A percentile compares a stretch with the other conserved stretches of the same genome.
Evolutionary conservation across 2,329 filamentous ascomycete genomes (phyloP).

Genomic region (Colletotrichum zoysiae): DNA sequence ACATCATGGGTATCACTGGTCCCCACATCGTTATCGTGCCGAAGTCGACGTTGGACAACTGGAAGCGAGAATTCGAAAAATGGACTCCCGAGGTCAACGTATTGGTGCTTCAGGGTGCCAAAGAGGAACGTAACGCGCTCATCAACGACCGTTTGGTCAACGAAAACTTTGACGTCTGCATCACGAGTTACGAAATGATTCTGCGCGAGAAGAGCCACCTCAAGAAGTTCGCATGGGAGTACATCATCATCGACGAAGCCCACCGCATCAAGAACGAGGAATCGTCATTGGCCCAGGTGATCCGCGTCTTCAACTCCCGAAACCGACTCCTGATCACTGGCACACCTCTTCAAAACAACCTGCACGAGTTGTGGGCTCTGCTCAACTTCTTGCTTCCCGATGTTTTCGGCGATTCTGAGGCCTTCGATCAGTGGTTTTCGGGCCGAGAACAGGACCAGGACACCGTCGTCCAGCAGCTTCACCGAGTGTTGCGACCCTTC

Average conservation of each 20-base stretch:
- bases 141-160: constrained; percentile 94
- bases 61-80: constrained; percentile 91
- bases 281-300: constrained; percentile 95
- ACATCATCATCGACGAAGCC: constrained; percentile 98
- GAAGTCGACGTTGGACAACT: constrained; percentile 98
- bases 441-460: constrained; percentile 92
- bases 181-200: constrained; percentile 99
- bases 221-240: constrained; percentile 99
- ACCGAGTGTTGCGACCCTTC: constrained; percentile 93
- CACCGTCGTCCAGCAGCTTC: constrained; percentile 94
- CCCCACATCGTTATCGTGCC: constrained; percentile 93
- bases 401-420: constrained; percentile 95
- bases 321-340: constrained; percentile 96
- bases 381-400: constrained; percentile 98
- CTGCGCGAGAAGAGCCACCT: constrained; percentile 93
- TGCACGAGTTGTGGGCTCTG: constrained; percentile 97
- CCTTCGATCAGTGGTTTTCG: constrained; percentile 98
- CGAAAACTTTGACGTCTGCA: constrained; percentile 96
- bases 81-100: constrained; percentile 98
- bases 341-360: constrained; percentile 96
- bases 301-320: constrained; percentile 94
- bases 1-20: constrained; percentile 88
- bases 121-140: constrained; percentile 89
- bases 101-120: constrained; percentile 91
- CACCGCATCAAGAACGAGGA: constrained; percentile 99